Base-by-base conservation (phyloP, 2,329 filamentous ascomycete genomes). In the Aspergillus udagawae region DNA sequence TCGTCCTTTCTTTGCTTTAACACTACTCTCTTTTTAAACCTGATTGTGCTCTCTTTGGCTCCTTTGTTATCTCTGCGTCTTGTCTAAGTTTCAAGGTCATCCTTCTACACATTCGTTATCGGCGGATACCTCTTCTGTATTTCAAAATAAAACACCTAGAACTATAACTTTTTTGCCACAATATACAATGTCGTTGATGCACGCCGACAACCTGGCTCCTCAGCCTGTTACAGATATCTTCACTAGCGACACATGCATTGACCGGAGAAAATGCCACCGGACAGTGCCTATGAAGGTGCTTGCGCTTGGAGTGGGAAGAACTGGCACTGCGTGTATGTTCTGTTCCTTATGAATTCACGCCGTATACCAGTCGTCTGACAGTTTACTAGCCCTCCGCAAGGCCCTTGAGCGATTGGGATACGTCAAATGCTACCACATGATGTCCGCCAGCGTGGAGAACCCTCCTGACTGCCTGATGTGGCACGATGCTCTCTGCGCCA, bases 241-340 rank as follows among this genome's bases (percentile, higher is more conserved):
- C 74, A 89, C 86, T 53, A 76, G 72, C 62, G 86, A 89, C 68
- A 88, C 85, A 45, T 83, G 85, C 67, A 87, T 90, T 71, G 85
- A 91, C 73, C 79, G 84, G 51, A 80, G 84, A 63, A 77, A 85
- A 77, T 86, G 85, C 72, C 81, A 80, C 58, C 85, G 88, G 55
- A 83, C 79, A 32, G 86, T 89, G 52, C 87, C 87, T 35, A 90
- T 91, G 87, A 84, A 84, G 70, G 84, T 91, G 49, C 83, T 91
- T 35, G 82, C 86, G 49, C 80, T 91, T 0, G 88, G 87, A 49
- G 80, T 90, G 20, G 86, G 86, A 55, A 81, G 87, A 61, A 91
- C 87, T 8, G 87, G 87, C 67, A 90, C 88, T 66, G 83, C 86
- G 35, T 90, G 85, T 84, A 79, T 69, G 81, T 77, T 35, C 23